Evolutionary conservation across 2,329 filamentous ascomycete species (phyloP).

Genomic region (Plenodomus tracheiphilus): DNA sequence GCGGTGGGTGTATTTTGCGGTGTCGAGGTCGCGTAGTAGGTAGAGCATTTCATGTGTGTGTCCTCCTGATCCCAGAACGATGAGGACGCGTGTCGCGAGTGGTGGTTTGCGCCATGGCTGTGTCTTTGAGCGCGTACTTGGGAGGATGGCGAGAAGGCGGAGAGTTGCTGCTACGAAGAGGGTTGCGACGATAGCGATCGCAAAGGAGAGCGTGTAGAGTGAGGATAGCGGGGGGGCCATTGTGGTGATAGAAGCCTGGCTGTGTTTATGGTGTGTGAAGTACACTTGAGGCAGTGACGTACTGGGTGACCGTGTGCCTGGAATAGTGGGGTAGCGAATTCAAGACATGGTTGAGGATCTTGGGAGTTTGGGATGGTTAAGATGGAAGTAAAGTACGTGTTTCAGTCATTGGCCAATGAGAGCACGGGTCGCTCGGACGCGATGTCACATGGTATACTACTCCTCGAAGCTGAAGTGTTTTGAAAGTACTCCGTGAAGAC

Average conservation of each 20-base stretch:
- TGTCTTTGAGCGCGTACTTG: conserved; percentile 29
- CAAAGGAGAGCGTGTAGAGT: conserved; percentile 31
- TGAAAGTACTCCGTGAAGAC: too few species aligned
- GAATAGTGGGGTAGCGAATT: not conserved
- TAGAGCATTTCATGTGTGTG: conserved; percentile 95
- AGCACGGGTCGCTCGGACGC: not conserved
- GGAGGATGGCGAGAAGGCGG: conserved; percentile 48
- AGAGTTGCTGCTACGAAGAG: conserved; percentile 39
- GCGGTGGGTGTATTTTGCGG: conserved; percentile 59
- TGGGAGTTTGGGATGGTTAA: not conserved
- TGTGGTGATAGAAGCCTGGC: conserved; percentile 3
- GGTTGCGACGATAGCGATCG: conserved; percentile 39
- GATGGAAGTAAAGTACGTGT: not conserved
- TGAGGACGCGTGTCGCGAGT: conserved; percentile 64
- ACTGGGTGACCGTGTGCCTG: not conserved
- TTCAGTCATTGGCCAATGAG: not conserved
- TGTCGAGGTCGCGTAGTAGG: conserved; percentile 67
- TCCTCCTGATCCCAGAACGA: conserved; percentile 89
- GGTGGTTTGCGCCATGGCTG: conserved; percentile 26
- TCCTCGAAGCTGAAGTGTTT: too few species aligned
- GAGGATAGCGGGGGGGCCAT: conserved; percentile 25
- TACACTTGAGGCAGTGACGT: not conserved
- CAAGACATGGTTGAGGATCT: not conserved
- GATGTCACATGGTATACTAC: too few species aligned
- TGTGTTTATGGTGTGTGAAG: not conserved